A percentile compares a stretch with the other conserved stretches of the same genome.
Evolutionary conservation across 2,329 filamentous ascomycete species (phyloP).

Genomic region (Aspergillus glaucus): DNA sequence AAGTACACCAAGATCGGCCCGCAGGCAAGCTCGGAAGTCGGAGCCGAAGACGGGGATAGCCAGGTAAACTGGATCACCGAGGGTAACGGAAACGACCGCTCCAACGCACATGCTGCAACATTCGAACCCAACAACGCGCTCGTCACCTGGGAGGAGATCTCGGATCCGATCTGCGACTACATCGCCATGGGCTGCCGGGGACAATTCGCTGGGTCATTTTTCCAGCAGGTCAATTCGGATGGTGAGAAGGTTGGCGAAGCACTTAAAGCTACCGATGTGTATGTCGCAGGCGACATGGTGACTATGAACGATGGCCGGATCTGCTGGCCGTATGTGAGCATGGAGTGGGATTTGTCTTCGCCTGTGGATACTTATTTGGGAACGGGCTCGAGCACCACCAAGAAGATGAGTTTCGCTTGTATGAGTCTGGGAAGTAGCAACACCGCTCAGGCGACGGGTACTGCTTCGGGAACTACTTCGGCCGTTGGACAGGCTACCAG

Average conservation of each 20-base stretch:
- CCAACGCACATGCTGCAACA: constrained; percentile 53
- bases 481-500: not conserved
- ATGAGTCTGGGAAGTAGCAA: constrained; percentile 11
- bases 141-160: constrained; percentile 57
- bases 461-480: not conserved
- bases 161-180: constrained; percentile 48
- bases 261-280: constrained; percentile 48
- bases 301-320: constrained; percentile 52
- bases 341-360: constrained; percentile 37
- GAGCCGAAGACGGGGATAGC: constrained; percentile 48
- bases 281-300: constrained; percentile 58
- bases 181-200: constrained; percentile 56
- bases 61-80: constrained; percentile 57
- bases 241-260: constrained; percentile 49
- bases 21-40: constrained; percentile 51
- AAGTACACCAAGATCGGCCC: constrained; percentile 52
- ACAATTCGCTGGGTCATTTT: constrained; percentile 53
- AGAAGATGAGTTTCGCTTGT: constrained; percentile 21
- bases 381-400: constrained; percentile 8
- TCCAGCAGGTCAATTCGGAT: constrained; percentile 50
- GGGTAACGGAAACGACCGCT: constrained; percentile 45
- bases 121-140: constrained; percentile 50
- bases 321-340: constrained; percentile 46
- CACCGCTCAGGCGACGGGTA: not conserved
- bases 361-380: constrained; percentile 10